Evolutionary conservation across 805 yeast genomes (phyloP), one percentile per base, ranked within the genome.

Genomic region (Pichia membranifaciens): DNA sequence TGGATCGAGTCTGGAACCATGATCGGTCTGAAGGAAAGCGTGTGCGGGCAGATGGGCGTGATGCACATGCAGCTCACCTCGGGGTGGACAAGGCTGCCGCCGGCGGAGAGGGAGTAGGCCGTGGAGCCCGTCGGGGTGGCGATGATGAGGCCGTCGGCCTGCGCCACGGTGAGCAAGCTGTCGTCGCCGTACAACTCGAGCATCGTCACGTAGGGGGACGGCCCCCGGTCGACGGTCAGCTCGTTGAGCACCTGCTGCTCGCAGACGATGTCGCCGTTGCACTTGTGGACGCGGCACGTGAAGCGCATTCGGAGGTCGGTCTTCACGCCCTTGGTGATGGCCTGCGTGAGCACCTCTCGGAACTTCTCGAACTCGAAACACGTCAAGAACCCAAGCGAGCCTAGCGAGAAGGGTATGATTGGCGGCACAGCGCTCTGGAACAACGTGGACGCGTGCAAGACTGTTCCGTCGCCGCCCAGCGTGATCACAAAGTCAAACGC

Each of bases 61-160:
- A 91, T 89, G 47, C 89, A 81, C 28, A 90, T 86, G 9, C 96
- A 96, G 51, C 89, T 84, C 15, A 91, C 95, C 29, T 87, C 89
- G 0, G 98, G 97, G 58, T 90, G 96, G 4, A 91, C 96, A 43
- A 91, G 73, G 0, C 96, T 84, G 1, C 98, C 98, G 13, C 97
- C 97, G 0, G 98, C 97, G 38, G 95, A 84, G 43, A 91, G 71
- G 1, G 96, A 89, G 64, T 91, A 91, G 0, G 98, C 98, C 0
- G 98, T 91, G 2, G 96, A 88, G 0, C 97, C 97, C 0, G 97
- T 89, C 3, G 97, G 97, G 0, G 97, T 89, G 0, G 96, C 95
- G 31, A 90, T 75, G 47, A 91, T 90, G 16, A 90, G 69, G 0
- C 97, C 97, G 66, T 90, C 97, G 1, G 96, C 96, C 64, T 88